phyloP scores from a whole-genome alignment of 805 yeast genomes.

The Candida morakotiae region DNA sequence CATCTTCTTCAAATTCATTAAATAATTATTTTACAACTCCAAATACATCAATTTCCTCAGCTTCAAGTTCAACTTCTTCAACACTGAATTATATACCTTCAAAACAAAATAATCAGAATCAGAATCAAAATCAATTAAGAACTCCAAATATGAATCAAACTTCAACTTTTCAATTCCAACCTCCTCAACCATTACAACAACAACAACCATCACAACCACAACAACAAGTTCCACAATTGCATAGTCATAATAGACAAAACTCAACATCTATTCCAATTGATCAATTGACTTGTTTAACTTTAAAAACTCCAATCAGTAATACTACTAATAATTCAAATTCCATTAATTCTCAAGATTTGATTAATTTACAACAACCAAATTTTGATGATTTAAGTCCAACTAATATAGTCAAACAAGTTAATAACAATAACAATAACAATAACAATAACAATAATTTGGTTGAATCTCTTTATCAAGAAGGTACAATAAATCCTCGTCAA shows the following conservation, averaged over 20 bases:
- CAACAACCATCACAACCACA: not conserved
- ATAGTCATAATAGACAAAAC: conserved; percentile 7
- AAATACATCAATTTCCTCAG: conserved; percentile 2
- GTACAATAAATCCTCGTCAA: conserved; percentile 29
- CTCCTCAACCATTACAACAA: not conserved
- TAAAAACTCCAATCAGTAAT: conserved; percentile 10
- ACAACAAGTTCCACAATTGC: not conserved
- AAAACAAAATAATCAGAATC: not conserved
- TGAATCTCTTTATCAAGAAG: conserved; percentile 6
- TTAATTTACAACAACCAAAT: conserved; percentile 4
- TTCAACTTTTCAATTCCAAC: conserved; percentile 1
- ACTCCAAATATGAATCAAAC: conserved; percentile 3
- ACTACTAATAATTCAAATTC: not conserved
- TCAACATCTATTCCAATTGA: conserved; percentile 15
- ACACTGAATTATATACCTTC: not conserved
- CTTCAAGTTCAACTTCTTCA: conserved; percentile 3
- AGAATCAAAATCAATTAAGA: too few species aligned
- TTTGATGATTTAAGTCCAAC: conserved; percentile 2
- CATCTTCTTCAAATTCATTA: conserved; percentile 1
- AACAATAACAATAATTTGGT: not conserved
- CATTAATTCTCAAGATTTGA: not conserved
- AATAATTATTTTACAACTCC: conserved; percentile 4
- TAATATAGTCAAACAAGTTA: not conserved
- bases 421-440: conserved; percentile 1
- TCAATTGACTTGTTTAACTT: conserved; percentile 22